Conservation (phyloP, 1,284 basidiomycete species). For the Crepidotus sp. region DNA sequence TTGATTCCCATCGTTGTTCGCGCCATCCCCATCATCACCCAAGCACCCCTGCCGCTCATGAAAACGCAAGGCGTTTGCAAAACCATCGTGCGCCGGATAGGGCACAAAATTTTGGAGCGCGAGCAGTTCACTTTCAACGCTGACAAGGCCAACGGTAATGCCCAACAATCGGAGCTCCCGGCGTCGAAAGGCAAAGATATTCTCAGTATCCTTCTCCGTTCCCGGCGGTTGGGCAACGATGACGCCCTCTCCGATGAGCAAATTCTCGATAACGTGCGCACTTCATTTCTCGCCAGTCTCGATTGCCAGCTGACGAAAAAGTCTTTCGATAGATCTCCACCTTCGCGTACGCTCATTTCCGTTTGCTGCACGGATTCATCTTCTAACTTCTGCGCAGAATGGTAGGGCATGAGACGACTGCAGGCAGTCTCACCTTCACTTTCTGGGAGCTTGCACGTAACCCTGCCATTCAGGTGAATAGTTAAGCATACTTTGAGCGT, state of each 20-base stretch:
- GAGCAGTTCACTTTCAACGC: slow-evolving; percentile 6
- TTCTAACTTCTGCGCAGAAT: slow-evolving; percentile 17
- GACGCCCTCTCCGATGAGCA: slow-evolving; percentile 19
- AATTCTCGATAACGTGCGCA: slow-evolving; percentile 23
- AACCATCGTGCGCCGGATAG: slow-evolving; percentile 22
- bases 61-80: slow-evolving; percentile 26
- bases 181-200: slow-evolving; percentile 18
- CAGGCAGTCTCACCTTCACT: slow-evolving; percentile 28
- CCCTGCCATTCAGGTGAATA: slow-evolving; percentile 20
- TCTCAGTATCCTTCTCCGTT: slow-evolving; percentile 21
- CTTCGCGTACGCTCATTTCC: slow-evolving; percentile 20
- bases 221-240: slow-evolving; percentile 9
- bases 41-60: slow-evolving; percentile 24
- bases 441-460: slow-evolving; percentile 29
- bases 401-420: slow-evolving; percentile 33
- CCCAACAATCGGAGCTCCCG: neutral
- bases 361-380: neutral
- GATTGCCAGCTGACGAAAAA: neutral
- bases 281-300: neutral
- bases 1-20: slow-evolving; percentile 26
- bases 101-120: slow-evolving; percentile 19
- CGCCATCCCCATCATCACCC: slow-evolving; percentile 25
- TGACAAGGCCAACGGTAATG: neutral
- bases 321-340: slow-evolving; percentile 20
- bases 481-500: neutral